These are phyloP conservation scores for Suillus spraguei DNA, from an alignment of 768 basidiomycete genomes.

Conservation along the genomic window DNA sequence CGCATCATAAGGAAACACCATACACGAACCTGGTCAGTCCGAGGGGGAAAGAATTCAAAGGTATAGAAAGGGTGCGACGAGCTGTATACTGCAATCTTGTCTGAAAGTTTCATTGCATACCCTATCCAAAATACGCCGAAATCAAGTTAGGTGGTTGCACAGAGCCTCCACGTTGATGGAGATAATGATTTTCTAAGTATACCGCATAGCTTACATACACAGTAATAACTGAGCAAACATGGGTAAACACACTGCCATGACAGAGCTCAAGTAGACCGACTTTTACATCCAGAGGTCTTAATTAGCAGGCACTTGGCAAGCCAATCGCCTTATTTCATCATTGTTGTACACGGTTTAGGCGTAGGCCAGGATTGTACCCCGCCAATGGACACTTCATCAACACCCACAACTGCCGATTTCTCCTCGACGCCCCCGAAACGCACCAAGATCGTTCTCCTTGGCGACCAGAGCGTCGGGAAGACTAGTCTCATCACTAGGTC, in stretches of 20 bases:
- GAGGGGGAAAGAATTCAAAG: slow-evolving; percentile 97
- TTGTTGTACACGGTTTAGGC: slow-evolving; percentile 5
- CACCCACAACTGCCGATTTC: slow-evolving; percentile 80
- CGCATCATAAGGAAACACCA: not conserved
- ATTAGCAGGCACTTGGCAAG: not conserved
- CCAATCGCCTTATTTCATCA: not conserved
- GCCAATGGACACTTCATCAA: slow-evolving; percentile 53
- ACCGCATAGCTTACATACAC: slow-evolving; percentile 4
- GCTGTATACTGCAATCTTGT: slow-evolving; percentile 57
- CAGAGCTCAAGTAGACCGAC: not conserved
- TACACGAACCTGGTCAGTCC: slow-evolving; percentile 76
- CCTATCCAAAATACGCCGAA: slow-evolving; percentile 4
- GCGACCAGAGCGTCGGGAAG: slow-evolving; percentile 98
- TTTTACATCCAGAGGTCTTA: slow-evolving; percentile 11
- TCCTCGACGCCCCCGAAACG: slow-evolving; percentile 90
- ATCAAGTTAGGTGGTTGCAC: slow-evolving; percentile 5
- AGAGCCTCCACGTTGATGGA: slow-evolving; percentile 4
- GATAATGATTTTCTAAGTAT: not conserved
- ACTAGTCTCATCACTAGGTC: slow-evolving; percentile 97
- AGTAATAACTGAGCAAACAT: slow-evolving; percentile 24
- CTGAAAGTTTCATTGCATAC: slow-evolving; percentile 66
- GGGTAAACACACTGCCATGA: slow-evolving; percentile 21
- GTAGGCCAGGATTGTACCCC: not conserved
- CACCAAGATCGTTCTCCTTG: slow-evolving; percentile 94
- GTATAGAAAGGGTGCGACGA: slow-evolving; percentile 76